Percentiles rank a stretch among this genome's conserved stretches.
Conservation (phyloP, 148 eudicot genomes). For the Arctostaphylos glauca region DNA sequence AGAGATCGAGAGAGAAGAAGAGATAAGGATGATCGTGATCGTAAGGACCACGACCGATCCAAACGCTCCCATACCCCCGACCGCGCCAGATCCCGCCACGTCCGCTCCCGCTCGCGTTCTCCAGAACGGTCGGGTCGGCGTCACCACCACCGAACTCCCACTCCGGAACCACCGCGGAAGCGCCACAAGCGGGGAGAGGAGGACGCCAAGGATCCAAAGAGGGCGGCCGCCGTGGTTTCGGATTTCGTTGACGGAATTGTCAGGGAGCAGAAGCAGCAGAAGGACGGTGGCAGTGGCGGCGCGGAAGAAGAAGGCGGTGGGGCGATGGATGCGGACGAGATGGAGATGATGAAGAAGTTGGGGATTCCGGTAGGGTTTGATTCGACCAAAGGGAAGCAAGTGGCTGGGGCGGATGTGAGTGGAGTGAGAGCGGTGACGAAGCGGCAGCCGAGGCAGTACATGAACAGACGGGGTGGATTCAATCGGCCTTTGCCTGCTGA, state of each 20-base stretch:
- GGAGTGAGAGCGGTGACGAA: constrained; percentile 83
- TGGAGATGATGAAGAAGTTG: constrained; percentile 91
- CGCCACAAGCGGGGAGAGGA: constrained; percentile 48
- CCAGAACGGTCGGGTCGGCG: constrained; percentile 45
- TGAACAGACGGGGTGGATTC: constrained; percentile 95
- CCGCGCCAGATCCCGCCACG: constrained; percentile 34
- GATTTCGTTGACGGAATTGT: constrained; percentile 60
- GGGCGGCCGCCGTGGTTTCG: constrained; percentile 30
- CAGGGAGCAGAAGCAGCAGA: constrained; percentile 44
- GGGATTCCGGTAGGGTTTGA: constrained; percentile 94
- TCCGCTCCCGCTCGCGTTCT: constrained; percentile 34
- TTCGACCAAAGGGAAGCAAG: constrained; percentile 88
- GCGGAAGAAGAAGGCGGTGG: constrained; percentile 22
- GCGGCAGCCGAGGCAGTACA: constrained; percentile 91
- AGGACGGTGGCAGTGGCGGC: constrained; percentile 21
- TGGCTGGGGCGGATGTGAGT: constrained; percentile 76
- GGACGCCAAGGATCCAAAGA: constrained; percentile 32
- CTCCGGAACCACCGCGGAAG: constrained; percentile 55
- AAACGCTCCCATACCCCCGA: constrained; percentile 33
- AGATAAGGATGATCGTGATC: constrained; percentile 32
- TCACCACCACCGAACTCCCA: constrained; percentile 41
- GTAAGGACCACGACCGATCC: constrained; percentile 46
- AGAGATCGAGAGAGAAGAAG: constrained; percentile 21
- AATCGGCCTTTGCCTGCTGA: constrained; percentile 97
- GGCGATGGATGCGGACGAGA: constrained; percentile 56